phyloP scores from a whole-genome alignment of 345 rosid species.

The Citrus medica region DNA sequence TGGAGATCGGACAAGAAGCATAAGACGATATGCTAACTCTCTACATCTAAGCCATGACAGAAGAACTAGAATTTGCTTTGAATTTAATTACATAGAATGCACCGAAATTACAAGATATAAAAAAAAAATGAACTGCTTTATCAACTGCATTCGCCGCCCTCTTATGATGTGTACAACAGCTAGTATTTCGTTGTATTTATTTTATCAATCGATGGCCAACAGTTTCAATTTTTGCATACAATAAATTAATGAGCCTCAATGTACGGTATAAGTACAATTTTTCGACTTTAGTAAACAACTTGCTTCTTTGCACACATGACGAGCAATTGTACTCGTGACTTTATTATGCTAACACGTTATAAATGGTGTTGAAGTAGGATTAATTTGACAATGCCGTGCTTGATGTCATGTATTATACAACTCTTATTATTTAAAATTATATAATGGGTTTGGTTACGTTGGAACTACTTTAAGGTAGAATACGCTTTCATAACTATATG shows the following conservation, averaged over 20 bases:
- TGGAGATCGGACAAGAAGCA: too few species aligned
- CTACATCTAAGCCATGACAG: background rate
- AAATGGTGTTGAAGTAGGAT: too few species aligned
- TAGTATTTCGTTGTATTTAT: too few species aligned
- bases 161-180: background rate
- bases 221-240: background rate
- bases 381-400: too few species aligned
- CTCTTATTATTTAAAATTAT: too few species aligned
- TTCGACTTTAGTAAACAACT: too few species aligned
- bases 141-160: background rate
- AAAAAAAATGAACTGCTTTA: background rate
- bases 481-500: fast-evolving
- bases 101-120: background rate
- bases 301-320: too few species aligned
- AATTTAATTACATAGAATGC: background rate
- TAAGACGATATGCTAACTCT: background rate
- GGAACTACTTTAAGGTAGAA: fast-evolving
- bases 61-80: background rate
- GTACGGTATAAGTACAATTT: too few species aligned
- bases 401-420: fast-evolving
- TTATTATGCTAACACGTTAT: too few species aligned
- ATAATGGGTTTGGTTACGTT: fast-evolving
- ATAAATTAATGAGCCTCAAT: too few species aligned
- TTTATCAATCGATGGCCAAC: background rate
- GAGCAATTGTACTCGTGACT: too few species aligned